These are phyloP conservation scores for Crataegus laevigata DNA, from an alignment of 306 rosid genomes.

Conservation along the genomic window DNA sequence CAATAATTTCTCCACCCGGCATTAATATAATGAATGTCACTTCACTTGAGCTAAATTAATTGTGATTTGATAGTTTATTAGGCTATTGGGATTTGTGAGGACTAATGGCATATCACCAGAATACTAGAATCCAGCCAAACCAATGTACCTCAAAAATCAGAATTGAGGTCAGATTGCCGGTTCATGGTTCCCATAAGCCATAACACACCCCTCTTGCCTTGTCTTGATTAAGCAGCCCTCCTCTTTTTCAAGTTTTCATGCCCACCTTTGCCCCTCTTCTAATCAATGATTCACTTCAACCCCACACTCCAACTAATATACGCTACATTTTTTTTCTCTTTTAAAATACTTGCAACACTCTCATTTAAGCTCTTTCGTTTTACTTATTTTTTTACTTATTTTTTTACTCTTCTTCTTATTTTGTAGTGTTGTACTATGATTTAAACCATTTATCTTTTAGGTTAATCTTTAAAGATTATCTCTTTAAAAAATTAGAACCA, in stretches of 20 bases:
- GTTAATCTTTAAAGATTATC: too few species aligned
- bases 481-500: too few species aligned
- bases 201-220: constrained; percentile 43
- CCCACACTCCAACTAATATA: not conserved
- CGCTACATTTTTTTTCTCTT: not conserved
- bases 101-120: not conserved
- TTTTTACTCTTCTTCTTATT: too few species aligned
- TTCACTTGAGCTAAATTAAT: not conserved
- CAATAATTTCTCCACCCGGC: too few species aligned
- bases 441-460: too few species aligned
- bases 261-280: constrained; percentile 53
- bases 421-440: too few species aligned
- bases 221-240: constrained; percentile 45
- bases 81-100: constrained; percentile 20
- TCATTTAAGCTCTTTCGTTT: too few species aligned
- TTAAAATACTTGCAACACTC: too few species aligned
- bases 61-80: not conserved
- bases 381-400: too few species aligned
- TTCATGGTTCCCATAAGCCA: constrained; percentile 41
- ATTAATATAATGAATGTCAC: not conserved
- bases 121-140: constrained; percentile 50
- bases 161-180: constrained; percentile 75
- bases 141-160: constrained; percentile 30
- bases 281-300: constrained; percentile 12
- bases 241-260: constrained; percentile 70